Evolutionary conservation across 176 grass and related monocot genomes (phyloP), one percentile per base, ranked within the genome.

Genomic region (Avena eriantha): DNA sequence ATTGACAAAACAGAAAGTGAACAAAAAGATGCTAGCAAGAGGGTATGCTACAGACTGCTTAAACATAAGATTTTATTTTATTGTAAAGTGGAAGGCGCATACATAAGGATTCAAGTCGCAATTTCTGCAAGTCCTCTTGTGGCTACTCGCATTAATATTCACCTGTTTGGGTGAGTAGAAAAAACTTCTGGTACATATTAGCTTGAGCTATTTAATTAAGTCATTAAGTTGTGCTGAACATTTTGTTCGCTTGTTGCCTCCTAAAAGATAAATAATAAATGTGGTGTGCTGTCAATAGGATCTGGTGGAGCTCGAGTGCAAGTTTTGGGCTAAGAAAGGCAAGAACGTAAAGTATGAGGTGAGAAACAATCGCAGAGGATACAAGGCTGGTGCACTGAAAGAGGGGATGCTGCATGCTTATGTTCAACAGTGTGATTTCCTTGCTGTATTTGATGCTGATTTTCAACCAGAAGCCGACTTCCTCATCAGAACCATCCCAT

Each of bases 301-400:
- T 77, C 64, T 98, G 33, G 97, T 98, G 80, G 80, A 94, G 73
- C 85, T 98, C 36, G 97, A 98, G 90, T 98, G 94, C 82, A 88
- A 77, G 36, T 43, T 80, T 87, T 98, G 97, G 97, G 90, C 88
- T 82, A 96, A 80, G 61, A 98, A 93, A 91, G 97, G 93, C 55
- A 98, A 94, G 64, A 98, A 85, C 26, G 69, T 98, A 80, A 85
- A 90, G 53, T 98, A 98, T 71, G 94, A 98, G 83, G 94, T 94
- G 17, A 88, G 97, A 12, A 79, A 90, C 69, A 98, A 86, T 77
- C 85, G 94, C 36, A 93, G 88, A 93, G 97, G 97, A 13, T 98
- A 94, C n/a, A 98, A 98, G 75, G 97, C 97, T 50, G 97, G 97
- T 71, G 97, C 97, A 33, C 65, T 98, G 88, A 98, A 96, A 76